These are phyloP conservation scores for Acer campestre DNA, from an alignment of 345 rosid genomes.

Conservation along the genomic window DNA sequence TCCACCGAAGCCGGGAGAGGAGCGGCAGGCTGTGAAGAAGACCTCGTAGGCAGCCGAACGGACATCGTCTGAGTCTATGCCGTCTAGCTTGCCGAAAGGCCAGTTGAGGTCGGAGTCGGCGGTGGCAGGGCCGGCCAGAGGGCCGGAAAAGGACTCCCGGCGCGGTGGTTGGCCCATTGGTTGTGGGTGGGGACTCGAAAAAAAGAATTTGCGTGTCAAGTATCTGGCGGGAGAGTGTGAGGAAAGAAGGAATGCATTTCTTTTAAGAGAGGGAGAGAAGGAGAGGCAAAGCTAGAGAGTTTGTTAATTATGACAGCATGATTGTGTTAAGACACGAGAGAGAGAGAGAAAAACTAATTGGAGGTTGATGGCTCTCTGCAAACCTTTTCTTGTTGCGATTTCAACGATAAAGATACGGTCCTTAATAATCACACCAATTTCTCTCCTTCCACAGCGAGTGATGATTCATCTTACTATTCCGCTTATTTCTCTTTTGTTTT, in stretches of 20 bases:
- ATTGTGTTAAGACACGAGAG: conserved; percentile 16
- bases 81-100: conserved; percentile 69
- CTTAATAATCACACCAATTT: neutral
- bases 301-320: conserved; percentile 37
- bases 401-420: conserved; percentile 15
- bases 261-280: conserved; percentile 17
- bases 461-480: too few relatives aligned
- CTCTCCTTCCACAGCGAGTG: neutral
- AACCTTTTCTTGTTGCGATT: conserved; percentile 3
- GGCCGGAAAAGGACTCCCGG: conserved; percentile 54
- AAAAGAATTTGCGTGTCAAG: conserved; percentile 5
- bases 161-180: conserved; percentile 51
- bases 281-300: neutral
- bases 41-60: conserved; percentile 89
- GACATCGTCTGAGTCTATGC: conserved; percentile 62
- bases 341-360: conserved; percentile 13
- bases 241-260: conserved; percentile 40
- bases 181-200: neutral
- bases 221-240: conserved; percentile 46
- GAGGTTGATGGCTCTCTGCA: conserved; percentile 3
- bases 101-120: conserved; percentile 57
- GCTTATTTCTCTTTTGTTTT: neutral
- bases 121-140: conserved; percentile 34
- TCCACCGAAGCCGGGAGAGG: conserved; percentile 85
- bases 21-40: conserved; percentile 84